phyloP scores from a whole-genome alignment of 2,329 filamentous ascomycete genomes.

The Sordariomycetes sp. region DNA sequence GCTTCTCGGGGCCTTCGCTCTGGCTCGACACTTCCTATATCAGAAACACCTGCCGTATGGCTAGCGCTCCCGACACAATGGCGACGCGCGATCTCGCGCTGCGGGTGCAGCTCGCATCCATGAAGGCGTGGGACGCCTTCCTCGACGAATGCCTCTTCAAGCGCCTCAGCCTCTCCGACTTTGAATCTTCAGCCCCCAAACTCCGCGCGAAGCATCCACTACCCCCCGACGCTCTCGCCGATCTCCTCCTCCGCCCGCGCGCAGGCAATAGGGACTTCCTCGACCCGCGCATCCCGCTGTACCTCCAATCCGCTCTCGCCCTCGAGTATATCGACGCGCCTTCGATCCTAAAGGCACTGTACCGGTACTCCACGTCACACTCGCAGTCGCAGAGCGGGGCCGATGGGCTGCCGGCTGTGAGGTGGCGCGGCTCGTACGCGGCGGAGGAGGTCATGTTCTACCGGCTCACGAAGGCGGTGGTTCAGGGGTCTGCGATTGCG shows the following conservation, averaged over 20 bases:
- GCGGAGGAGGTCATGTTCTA: constrained; percentile 89
- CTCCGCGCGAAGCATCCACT: constrained; percentile 38
- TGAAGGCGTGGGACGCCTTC: constrained; percentile 31
- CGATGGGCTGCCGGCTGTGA: constrained; percentile 11
- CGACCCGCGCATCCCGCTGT: constrained; percentile 46
- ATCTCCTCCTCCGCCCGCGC: constrained; percentile 44
- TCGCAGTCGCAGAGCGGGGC: constrained; percentile 14
- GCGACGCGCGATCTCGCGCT: constrained; percentile 2
- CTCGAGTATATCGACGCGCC: constrained; percentile 38
- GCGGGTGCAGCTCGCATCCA: constrained; percentile 1
- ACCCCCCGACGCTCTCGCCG: constrained; percentile 35
- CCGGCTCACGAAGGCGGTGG: constrained; percentile 79
- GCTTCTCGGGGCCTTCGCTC: not conserved
- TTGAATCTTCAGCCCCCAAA: constrained; percentile 35
- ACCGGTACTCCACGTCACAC: constrained; percentile 43
- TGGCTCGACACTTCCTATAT: not conserved
- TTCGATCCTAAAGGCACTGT: constrained; percentile 39
- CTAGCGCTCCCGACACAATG: not conserved
- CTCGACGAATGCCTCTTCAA: constrained; percentile 32
- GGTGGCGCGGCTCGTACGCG: constrained; percentile 44
- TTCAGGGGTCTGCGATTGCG: constrained; percentile 33
- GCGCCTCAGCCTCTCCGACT: constrained; percentile 38
- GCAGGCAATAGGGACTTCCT: constrained; percentile 32
- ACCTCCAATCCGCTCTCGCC: constrained; percentile 40
- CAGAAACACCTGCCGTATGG: not conserved